phyloP scores from a whole-genome alignment of 176 grass and related monocot species.

The Oropetium thomaeum region DNA sequence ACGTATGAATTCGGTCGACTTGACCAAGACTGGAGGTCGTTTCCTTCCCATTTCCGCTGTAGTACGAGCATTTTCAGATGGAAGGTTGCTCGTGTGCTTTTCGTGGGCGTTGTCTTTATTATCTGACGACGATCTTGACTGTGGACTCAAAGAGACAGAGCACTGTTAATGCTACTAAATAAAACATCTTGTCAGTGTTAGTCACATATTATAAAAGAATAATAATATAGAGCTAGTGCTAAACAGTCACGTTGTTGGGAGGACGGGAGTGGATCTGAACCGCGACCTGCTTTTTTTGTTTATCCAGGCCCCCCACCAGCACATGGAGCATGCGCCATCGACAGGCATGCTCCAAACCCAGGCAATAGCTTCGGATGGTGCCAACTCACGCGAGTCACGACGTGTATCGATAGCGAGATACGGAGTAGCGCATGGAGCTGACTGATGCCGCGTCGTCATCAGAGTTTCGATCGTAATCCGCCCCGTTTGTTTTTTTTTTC shows the following conservation, averaged over 20 bases:
- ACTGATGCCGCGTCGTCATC: background rate
- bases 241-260: too few relatives aligned
- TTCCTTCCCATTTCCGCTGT: background rate
- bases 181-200: background rate
- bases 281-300: too few relatives aligned
- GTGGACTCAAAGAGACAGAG: background rate
- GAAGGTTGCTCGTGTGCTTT: background rate
- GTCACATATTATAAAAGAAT: too few relatives aligned
- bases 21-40: background rate
- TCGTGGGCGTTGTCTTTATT: background rate
- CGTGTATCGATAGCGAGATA: background rate
- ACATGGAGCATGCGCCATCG: too few relatives aligned
- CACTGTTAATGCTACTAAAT: background rate
- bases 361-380: too few relatives aligned
- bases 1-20: background rate
- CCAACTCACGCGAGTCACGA: background rate
- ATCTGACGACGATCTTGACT: background rate
- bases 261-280: too few relatives aligned
- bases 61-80: background rate
- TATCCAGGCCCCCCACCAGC: too few relatives aligned
- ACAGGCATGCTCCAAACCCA: too few relatives aligned
- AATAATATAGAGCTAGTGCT: too few relatives aligned
- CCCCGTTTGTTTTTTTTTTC: background rate
- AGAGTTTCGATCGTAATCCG: background rate
- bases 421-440: background rate